Conservation (phyloP, 2,329 filamentous ascomycete species). For the Aspergillus fructus region DNA sequence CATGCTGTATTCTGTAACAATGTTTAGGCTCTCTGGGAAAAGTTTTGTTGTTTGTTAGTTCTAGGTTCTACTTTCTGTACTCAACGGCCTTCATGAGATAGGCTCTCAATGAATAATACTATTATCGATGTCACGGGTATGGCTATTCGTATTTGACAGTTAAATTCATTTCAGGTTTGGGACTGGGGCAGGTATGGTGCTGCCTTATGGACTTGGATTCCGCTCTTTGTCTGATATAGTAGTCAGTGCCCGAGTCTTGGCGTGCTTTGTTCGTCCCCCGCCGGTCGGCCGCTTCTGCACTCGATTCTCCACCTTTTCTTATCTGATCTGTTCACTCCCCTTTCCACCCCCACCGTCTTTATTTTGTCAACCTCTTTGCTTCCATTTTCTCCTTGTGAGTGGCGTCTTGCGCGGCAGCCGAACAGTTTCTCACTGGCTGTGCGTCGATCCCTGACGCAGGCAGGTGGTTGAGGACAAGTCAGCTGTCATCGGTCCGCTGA, state of each 20-base stretch:
- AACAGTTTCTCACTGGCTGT: constrained; percentile 8
- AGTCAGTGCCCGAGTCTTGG: constrained; percentile 1
- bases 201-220: neutral
- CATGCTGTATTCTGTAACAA: neutral
- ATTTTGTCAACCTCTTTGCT: constrained; percentile 4
- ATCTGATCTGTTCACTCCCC: constrained; percentile 1
- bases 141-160: neutral
- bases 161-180: too few species aligned
- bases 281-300: neutral
- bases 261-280: neutral
- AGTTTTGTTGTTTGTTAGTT: constrained; percentile 1
- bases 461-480: constrained; percentile 11
- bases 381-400: constrained; percentile 2
- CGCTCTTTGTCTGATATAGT: neutral
- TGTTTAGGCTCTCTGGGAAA: constrained; percentile 2
- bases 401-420: neutral
- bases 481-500: constrained; percentile 10
- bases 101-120: constrained; percentile 7
- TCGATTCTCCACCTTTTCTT: constrained; percentile 5
- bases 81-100: constrained; percentile 4
- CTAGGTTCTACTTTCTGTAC: neutral
- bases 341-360: neutral
- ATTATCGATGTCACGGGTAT: neutral
- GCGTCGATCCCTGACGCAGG: constrained; percentile 6
- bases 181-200: too few species aligned